phyloP scores from a whole-genome alignment of 2,329 filamentous ascomycete genomes.

The Venturia effusa region DNA sequence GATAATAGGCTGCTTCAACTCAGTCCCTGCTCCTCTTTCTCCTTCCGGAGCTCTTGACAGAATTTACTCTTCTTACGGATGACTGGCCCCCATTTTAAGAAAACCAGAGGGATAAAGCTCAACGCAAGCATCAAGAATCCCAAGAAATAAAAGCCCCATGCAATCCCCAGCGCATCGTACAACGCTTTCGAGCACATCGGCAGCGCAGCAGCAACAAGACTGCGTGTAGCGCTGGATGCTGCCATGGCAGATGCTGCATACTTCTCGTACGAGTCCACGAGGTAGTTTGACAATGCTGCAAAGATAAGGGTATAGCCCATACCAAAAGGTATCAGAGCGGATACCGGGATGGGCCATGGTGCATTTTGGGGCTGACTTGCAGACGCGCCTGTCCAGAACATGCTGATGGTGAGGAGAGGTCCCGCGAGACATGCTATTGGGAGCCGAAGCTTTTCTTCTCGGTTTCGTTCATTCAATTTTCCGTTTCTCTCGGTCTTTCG shows the following conservation, averaged over 20 bases:
- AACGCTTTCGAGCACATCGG: conserved; percentile 43
- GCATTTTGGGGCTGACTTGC: conserved; percentile 11
- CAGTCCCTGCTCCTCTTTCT: not conserved
- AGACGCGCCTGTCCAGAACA: conserved; percentile 7
- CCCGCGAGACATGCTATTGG: conserved; percentile 1
- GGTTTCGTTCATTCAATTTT: not conserved
- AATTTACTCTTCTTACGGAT: conserved; percentile 5
- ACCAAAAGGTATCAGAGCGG: conserved; percentile 22
- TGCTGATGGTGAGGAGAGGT: not conserved
- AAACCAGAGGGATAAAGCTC: conserved; percentile 27
- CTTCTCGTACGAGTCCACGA: conserved; percentile 14
- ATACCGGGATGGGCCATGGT: conserved; percentile 27
- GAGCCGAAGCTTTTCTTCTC: not conserved
- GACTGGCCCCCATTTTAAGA: conserved; percentile 17
- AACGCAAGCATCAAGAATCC: conserved; percentile 27
- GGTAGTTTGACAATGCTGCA: conserved; percentile 14
- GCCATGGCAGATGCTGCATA: conserved; percentile 47
- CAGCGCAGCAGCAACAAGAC: conserved; percentile 45
- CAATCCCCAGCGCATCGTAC: conserved; percentile 24
- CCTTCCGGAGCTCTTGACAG: not conserved
- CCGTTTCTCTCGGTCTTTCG: not conserved
- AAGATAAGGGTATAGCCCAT: conserved; percentile 22
- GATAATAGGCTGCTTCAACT: not conserved
- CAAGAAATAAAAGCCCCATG: conserved; percentile 30
- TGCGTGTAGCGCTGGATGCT: conserved; percentile 48